These are phyloP conservation scores for Fusarium sp. DNA, from an alignment of 2,329 filamentous ascomycete species.

Conservation along the genomic window DNA sequence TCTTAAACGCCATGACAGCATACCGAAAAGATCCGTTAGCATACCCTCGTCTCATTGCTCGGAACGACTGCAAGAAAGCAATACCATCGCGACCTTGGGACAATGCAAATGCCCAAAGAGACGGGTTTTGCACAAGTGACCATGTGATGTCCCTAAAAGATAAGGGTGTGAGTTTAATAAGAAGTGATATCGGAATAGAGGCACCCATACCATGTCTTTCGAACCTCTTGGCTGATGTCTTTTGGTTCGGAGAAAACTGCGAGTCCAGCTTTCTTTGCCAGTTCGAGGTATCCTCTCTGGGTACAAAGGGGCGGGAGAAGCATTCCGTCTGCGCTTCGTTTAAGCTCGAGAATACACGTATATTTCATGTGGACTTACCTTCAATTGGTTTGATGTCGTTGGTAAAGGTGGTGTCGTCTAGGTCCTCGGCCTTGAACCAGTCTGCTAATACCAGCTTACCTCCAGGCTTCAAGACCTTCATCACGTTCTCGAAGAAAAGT, in stretches of 20 bases:
- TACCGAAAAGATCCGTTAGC: conserved; percentile 70
- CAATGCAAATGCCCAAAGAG: conserved; percentile 71
- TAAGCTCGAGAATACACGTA: conserved; percentile 4
- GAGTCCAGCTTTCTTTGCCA: conserved; percentile 64
- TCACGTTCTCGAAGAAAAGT: conserved; percentile 68
- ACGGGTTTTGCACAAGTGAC: conserved; percentile 69
- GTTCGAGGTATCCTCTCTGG: conserved; percentile 64
- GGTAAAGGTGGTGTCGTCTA: conserved; percentile 59
- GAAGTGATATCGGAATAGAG: not conserved
- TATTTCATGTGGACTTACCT: conserved; percentile 50
- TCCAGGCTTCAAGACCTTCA: conserved; percentile 60
- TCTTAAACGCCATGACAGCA: conserved; percentile 69
- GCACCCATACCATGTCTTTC: conserved; percentile 67
- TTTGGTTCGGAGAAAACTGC: conserved; percentile 60
- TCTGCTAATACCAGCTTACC: conserved; percentile 70
- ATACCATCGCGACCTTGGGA: conserved; percentile 71
- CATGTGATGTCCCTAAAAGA: conserved; percentile 70
- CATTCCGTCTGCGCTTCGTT: conserved; percentile 64
- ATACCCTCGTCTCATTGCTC: conserved; percentile 71
- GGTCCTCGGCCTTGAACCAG: conserved; percentile 68
- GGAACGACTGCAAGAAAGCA: conserved; percentile 71
- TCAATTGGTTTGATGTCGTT: conserved; percentile 71
- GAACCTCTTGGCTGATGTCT: conserved; percentile 69
- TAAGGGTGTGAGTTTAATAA: not conserved
- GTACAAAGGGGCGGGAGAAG: conserved; percentile 69